Evolutionary conservation across 257 asterid species (phyloP).

Genomic region (Solanum piurae): DNA sequence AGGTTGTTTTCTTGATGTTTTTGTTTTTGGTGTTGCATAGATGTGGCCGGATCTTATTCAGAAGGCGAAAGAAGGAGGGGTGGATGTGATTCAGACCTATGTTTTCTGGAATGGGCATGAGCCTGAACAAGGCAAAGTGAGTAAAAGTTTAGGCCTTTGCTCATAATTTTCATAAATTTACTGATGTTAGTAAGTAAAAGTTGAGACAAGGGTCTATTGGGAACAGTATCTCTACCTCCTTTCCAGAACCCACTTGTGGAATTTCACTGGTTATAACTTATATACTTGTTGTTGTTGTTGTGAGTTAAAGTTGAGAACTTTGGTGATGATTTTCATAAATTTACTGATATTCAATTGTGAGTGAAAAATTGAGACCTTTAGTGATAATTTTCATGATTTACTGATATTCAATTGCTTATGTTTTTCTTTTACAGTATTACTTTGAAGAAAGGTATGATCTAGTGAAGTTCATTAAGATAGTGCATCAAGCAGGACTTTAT

Average conservation of each 20-base stretch:
- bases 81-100: constrained; percentile 93
- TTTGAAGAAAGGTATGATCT: constrained; percentile 23
- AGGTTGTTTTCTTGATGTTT: neutral
- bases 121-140: constrained; percentile 86
- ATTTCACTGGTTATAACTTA: neutral
- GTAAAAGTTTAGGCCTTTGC: neutral
- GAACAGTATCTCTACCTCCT: neutral
- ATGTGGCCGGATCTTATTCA: constrained; percentile 99
- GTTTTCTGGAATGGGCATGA: constrained; percentile 99
- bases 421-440: constrained; percentile 13
- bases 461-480: constrained; percentile 21
- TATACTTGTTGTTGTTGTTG: neutral
- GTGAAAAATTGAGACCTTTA: neutral
- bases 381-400: neutral
- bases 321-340: neutral
- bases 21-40: constrained; percentile 28
- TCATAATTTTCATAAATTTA: neutral
- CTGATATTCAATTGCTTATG: neutral
- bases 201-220: neutral
- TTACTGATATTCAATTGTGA: neutral
- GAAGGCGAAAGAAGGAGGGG: constrained; percentile 92
- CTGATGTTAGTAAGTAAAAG: neutral
- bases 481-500: constrained; percentile 28
- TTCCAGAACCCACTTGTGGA: neutral
- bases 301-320: neutral